A percentile compares a stretch with the other conserved stretches of the same genome.
phyloP scores from a whole-genome alignment of 495 filamentous ascomycete genomes.

The Penicillium samsonianum region DNA sequence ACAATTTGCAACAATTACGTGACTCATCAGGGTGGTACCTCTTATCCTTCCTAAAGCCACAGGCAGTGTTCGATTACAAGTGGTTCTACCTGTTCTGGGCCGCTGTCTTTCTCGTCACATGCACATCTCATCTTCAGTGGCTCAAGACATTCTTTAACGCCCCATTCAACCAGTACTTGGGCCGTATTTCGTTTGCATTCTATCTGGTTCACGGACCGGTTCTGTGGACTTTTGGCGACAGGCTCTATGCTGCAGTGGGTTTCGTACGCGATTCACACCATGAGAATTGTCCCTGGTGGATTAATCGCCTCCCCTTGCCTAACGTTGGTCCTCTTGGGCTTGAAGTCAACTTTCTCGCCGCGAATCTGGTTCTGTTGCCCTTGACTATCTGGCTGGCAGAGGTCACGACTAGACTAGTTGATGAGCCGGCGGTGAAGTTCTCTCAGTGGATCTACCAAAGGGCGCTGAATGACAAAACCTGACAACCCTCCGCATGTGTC shows the following conservation, averaged over 20 bases:
- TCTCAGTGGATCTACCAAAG: conserved; percentile 54
- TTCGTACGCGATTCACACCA: conserved; percentile 41
- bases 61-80: conserved; percentile 33
- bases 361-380: conserved; percentile 57
- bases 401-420: conserved; percentile 53
- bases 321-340: conserved; percentile 54
- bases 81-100: conserved; percentile 38
- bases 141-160: conserved; percentile 38
- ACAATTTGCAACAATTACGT: conserved; percentile 20
- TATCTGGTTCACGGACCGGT: conserved; percentile 59
- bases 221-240: conserved; percentile 41
- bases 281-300: conserved; percentile 42
- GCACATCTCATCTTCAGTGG: conserved; percentile 30
- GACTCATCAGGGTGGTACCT: conserved; percentile 29
- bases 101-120: conserved; percentile 41
- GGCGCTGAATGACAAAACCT: conserved; percentile 21
- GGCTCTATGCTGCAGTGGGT: conserved; percentile 55
- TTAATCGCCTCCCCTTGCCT: conserved; percentile 48
- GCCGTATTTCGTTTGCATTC: conserved; percentile 52
- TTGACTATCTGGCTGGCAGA: conserved; percentile 60
- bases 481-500: conserved; percentile 1
- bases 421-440: conserved; percentile 57
- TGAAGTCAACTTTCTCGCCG: conserved; percentile 53
- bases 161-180: conserved; percentile 53
- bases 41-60: conserved; percentile 28